Base-by-base conservation (phyloP, 2,329 filamentous ascomycete genomes). In the Aureobasidium sp. region DNA sequence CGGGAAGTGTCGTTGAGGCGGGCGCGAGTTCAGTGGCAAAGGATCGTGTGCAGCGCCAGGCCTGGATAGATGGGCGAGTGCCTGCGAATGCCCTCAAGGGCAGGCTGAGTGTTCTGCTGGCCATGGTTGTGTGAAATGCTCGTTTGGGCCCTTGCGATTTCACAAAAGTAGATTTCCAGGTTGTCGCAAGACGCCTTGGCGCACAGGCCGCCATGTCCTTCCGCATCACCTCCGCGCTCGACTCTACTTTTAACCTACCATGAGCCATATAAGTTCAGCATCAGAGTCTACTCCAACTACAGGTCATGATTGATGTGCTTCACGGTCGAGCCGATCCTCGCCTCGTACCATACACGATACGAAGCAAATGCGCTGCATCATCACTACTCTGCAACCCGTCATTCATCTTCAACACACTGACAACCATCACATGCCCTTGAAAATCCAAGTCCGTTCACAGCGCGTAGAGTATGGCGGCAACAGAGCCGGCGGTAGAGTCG, bases 31-130 rank as follows among this genome's bases (percentile, higher is more conserved):
- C 54, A 45, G 61, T 63, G 31, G 54, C 61, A 17, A 52, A 48
- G 48, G n/a, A 63, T 37, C 61, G 12, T 27, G 48, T 56, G 31
- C 40, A 48, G 17, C 61, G 53, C 61, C 61, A 63, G 19, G 61
- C 61, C 39, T 63, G 61, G 22, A 63, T 63, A 1, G 61, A 57
- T 17, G 61, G 61, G 37, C 61, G 53, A 2, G 47, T 57, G 24
- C 60, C 49, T 33, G 50, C 42, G 50, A 61, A 47, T 5, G 49
- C 42, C 50, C 60, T 53, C 40, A 61, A 56, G 4, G 60, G 42
- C 14, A 40, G 31, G 22, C 48, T 24, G 33, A 61, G 17, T 47
- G 42, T 47, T 15, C 48, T 56, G 48, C 49, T 53, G 42, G 48
- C 49, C 60, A 61, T 61, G 31, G 60, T 48, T n/a, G 49, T 54